Percentiles rank a stretch among this genome's conserved stretches.
Evolutionary conservation across 2,329 filamentous ascomycete genomes (phyloP).

Genomic region (Proliferodiscus dingleyae): DNA sequence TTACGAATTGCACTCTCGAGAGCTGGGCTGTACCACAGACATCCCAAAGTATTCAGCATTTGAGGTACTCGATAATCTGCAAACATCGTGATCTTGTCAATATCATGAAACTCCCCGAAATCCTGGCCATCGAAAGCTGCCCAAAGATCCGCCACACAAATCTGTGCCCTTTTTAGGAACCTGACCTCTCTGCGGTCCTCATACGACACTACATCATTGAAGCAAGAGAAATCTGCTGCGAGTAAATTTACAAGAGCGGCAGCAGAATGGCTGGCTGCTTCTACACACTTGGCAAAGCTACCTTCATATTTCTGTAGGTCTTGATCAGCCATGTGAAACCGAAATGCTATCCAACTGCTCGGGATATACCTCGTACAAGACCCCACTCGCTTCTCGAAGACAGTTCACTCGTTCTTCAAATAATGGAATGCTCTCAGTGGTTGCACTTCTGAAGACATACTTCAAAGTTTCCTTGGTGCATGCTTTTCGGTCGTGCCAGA

Average conservation of each 20-base stretch:
- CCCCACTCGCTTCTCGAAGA: slow-evolving; percentile 73
- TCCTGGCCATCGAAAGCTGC: slow-evolving; percentile 82
- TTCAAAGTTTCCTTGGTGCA: slow-evolving; percentile 70
- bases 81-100: slow-evolving; percentile 97
- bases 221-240: slow-evolving; percentile 76
- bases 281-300: slow-evolving; percentile 68
- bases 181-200: slow-evolving; percentile 68
- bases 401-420: slow-evolving; percentile 72
- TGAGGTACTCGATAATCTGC: slow-evolving; percentile 97
- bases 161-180: slow-evolving; percentile 91
- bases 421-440: slow-evolving; percentile 81
- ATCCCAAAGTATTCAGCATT: slow-evolving; percentile 78
- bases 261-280: slow-evolving; percentile 71
- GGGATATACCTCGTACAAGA: slow-evolving; percentile 66
- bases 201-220: slow-evolving; percentile 75
- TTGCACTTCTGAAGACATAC: slow-evolving; percentile 81
- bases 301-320: slow-evolving; percentile 63
- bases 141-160: slow-evolving; percentile 94
- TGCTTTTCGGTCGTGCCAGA: slow-evolving; percentile 73
- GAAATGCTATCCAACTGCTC: neutral
- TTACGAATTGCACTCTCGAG: slow-evolving; percentile 66
- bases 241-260: slow-evolving; percentile 81
- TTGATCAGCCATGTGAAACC: slow-evolving; percentile 6
- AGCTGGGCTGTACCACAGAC: slow-evolving; percentile 77
- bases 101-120: slow-evolving; percentile 80